Evolutionary conservation across 371 early-diverging fungal species (phyloP).

Genomic region (Lichtheimia ornata): DNA sequence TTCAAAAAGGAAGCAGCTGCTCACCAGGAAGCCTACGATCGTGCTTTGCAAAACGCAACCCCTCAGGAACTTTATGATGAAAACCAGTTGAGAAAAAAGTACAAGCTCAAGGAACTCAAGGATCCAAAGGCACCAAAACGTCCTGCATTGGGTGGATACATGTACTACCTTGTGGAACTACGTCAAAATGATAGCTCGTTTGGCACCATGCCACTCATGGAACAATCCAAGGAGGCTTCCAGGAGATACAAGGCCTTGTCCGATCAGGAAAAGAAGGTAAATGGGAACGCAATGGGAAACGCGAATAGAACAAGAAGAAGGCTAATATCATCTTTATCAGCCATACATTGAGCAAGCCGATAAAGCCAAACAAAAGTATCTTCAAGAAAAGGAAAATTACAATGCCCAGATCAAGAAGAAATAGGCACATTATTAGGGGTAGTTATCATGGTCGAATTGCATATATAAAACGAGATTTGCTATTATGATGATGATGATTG

Average conservation of each 20-base stretch:
- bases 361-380: conserved; percentile 3
- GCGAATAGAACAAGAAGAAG: background rate
- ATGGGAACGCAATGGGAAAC: background rate
- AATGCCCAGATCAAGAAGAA: conserved; percentile 10
- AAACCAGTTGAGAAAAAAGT: conserved; percentile 49
- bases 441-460: too few species aligned
- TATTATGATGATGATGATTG: too few species aligned
- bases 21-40: conserved; percentile 29
- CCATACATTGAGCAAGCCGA: conserved; percentile 13
- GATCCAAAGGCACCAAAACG: conserved; percentile 68
- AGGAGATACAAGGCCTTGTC: conserved; percentile 22
- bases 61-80: conserved; percentile 52
- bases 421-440: too few species aligned
- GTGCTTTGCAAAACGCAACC: conserved; percentile 45
- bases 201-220: conserved; percentile 18
- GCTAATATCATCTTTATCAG: conserved; percentile 9
- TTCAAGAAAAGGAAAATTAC: conserved; percentile 12
- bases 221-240: conserved; percentile 34
- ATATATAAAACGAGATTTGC: too few species aligned
- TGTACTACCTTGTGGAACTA: conserved; percentile 40
- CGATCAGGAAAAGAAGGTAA: conserved; percentile 31
- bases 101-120: conserved; percentile 47
- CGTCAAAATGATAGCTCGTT: conserved; percentile 25
- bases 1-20: conserved; percentile 27
- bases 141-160: conserved; percentile 40